Evolutionary conservation across 2,329 filamentous ascomycete genomes (phyloP), one percentile per base, ranked within the genome.

Genomic region (Phaeosphaeria sp.): DNA sequence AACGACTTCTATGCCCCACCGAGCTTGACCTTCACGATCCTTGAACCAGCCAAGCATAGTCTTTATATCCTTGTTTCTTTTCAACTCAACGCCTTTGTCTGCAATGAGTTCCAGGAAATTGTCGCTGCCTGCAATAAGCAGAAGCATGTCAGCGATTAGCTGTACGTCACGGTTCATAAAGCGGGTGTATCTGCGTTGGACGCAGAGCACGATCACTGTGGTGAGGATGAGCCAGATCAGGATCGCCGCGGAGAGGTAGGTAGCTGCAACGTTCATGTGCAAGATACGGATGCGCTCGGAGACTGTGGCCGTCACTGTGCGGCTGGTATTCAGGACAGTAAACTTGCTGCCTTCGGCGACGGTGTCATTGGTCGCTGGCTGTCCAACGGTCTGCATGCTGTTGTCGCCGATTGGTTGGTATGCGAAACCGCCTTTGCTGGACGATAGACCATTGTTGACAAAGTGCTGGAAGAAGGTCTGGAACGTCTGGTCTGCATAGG

Each of bases 401-500:
- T 62, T 54, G 8, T 66, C 68, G 17, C 64, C 61, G 24, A 74
- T 65, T 1, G 36, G 43, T 27, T 75, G 71, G 24, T 72, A 76
- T 0, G 36, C 65, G 51, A 59, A 65, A 2, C 70, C 60, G 2
- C 68, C 69, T 3, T 65, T 54, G 1, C 59, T 49, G n/a, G 60
- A 6, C 1, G 65, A 54, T 8, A 63, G 15, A 5, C 39, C 55
- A 21, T 45, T 60, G 30, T 49, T 52, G 8, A 66, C 66, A 43
- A 57, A 74, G 42, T 75, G 72, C 33, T 76, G 71, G 51, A 75
- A 75, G 56, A 74, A 74, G 0, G 67, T 71, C 1, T 66, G 54
- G 57, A 69, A 74, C 2, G 66, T 67, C 2, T 60, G 61, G 20
- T 74, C 46, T 0, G 70, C 60, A 1, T 65, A 54, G 0, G 39